These are phyloP conservation scores for Termitomyces sp. DNA, from an alignment of 768 basidiomycete genomes.

Conservation along the genomic window DNA sequence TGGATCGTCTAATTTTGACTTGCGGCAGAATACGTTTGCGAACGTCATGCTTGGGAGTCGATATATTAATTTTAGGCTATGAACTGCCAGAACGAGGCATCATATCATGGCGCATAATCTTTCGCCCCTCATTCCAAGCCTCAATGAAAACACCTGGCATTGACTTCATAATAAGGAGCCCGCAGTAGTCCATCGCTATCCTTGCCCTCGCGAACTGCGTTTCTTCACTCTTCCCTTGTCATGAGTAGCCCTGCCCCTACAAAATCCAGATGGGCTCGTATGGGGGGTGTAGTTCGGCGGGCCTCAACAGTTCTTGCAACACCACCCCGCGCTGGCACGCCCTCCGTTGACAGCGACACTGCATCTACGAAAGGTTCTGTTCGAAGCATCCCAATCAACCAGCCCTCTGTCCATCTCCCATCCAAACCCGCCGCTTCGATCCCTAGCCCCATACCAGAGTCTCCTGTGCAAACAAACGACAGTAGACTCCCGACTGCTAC, in stretches of 20 bases:
- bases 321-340: conserved; percentile 29
- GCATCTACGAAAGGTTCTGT: conserved; percentile 21
- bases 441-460: conserved; percentile 69
- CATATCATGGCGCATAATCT: not conserved
- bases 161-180: conserved; percentile 30
- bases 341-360: conserved; percentile 22
- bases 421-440: conserved; percentile 15
- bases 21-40: not conserved
- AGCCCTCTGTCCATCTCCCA: conserved; percentile 16
- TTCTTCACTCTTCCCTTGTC: conserved; percentile 6
- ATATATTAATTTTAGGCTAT: not conserved
- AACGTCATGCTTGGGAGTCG: not conserved
- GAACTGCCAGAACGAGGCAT: conserved; percentile 3
- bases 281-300: conserved; percentile 56
- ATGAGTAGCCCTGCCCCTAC: conserved; percentile 14
- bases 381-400: conserved; percentile 10
- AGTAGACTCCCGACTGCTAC: conserved; percentile 22
- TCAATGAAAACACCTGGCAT: conserved; percentile 42
- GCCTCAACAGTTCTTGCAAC: conserved; percentile 48
- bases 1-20: not conserved
- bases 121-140: conserved; percentile 21
- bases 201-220: not conserved
- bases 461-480: conserved; percentile 55
- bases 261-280: conserved; percentile 52
- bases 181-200: conserved; percentile 9